Evolutionary conservation across 148 eudicot genomes (phyloP), one percentile per base, ranked within the genome.

Genomic region (Cornus kousa): DNA sequence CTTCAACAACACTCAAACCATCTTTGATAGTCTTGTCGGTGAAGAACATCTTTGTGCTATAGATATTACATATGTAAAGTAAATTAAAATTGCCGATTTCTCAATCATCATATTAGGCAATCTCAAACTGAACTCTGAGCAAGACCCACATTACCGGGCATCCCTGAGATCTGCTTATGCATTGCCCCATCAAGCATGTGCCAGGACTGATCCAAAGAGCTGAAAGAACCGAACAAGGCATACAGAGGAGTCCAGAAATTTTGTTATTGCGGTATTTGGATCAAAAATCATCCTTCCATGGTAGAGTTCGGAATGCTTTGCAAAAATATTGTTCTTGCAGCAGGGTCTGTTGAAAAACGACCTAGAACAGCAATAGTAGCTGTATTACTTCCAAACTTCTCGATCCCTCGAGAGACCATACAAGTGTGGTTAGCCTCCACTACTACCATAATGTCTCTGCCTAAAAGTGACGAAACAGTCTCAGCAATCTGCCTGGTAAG

Each of bases 341-440:
- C 70, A 23, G 93, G 78, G 71, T 96, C 97, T 3, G 87, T 86
- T 19, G 95, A 84, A 87, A 96, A 96, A 40, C 90, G 91, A 79
- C 98, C 99, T 81, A 96, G 83, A 11, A 89, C 95, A 77, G 97
- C 99, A 77, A 92, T 67, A 2, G 98, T 96, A 22, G 92, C 92
- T 37, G 98, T 96, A 67, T 82, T 92, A 80, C 99, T 96, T 6
- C 99, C 97, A 78, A 89, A 88, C 74, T 96, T 96, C 86, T 94
- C 94, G 9, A 96, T 91, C 77, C 99, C 98, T 79, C 99, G 77
- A 57, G 98, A 86, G 40, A 96, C 90, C 99, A 96, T 96, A 79
- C 99, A 96, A 23, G 94, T 93, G 80, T 96, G 99, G 71, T 82
- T 88, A 69, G 98, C 97, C 79, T 96, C 99, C 0, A 89, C 99